Percentiles rank a stretch among this genome's conserved stretches.
Evolutionary conservation across 805 yeast species (phyloP).

Genomic region (Pichia eremophila): DNA sequence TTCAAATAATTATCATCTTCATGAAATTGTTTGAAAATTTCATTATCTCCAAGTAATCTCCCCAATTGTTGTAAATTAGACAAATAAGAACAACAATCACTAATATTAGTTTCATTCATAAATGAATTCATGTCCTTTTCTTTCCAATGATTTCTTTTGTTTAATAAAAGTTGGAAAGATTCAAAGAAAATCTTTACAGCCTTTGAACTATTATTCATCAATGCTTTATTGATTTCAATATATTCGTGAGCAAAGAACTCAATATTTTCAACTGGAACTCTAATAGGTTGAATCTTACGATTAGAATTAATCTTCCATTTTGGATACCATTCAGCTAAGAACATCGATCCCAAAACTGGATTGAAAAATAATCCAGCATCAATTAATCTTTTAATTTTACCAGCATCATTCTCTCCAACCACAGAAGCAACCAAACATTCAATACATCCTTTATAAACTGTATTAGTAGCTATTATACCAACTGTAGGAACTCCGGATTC

Average conservation of each 20-base stretch:
- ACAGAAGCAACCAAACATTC: conserved; percentile 27
- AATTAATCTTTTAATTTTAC: conserved; percentile 1
- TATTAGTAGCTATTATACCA: conserved; percentile 1
- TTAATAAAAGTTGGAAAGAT: neutral
- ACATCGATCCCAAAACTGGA: conserved; percentile 21
- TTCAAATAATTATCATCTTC: conserved; percentile 13
- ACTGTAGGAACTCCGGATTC: conserved; percentile 19
- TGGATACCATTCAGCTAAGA: conserved; percentile 28
- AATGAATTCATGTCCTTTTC: conserved; percentile 34
- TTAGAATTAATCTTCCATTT: conserved; percentile 18
- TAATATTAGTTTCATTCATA: conserved; percentile 28
- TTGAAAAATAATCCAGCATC: conserved; percentile 17
- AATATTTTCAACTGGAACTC: conserved; percentile 33
- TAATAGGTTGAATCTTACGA: conserved; percentile 16
- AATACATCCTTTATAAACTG: conserved; percentile 5
- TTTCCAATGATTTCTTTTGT: conserved; percentile 30
- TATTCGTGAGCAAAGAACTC: conserved; percentile 35
- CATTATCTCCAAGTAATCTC: conserved; percentile 21
- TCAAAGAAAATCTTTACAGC: neutral
- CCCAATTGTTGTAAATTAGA: conserved; percentile 17
- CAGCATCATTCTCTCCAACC: neutral
- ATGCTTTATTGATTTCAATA: conserved; percentile 15
- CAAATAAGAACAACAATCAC: conserved; percentile 30
- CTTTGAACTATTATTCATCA: neutral
- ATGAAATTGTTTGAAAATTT: conserved; percentile 11